Evolutionary conservation across 345 rosid genomes (phyloP).

Genomic region (Anastatica hierochuntica): DNA sequence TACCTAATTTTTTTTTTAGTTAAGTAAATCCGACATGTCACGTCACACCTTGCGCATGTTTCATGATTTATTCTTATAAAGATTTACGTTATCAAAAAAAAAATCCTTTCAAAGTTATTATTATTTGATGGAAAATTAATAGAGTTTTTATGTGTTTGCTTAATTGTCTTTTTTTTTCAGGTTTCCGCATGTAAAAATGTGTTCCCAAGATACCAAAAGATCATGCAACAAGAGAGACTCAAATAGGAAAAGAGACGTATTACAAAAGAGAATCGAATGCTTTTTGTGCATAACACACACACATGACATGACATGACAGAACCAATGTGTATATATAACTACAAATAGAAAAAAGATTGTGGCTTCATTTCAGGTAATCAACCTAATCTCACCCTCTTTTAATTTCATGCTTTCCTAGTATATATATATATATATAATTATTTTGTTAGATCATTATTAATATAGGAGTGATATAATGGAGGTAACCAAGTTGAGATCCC

Average conservation of each 20-base stretch:
- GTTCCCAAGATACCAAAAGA: slow-evolving; percentile 67
- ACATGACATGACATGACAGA: neutral
- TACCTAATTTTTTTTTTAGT: slow-evolving; percentile 10
- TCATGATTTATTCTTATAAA: slow-evolving; percentile 14
- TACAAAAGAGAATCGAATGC: neutral
- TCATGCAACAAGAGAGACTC: slow-evolving; percentile 42
- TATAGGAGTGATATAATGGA: neutral
- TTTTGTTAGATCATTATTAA: too few relatives aligned
- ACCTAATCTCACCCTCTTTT: slow-evolving; percentile 8
- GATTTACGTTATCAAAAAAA: neutral
- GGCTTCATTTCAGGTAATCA: slow-evolving; percentile 43
- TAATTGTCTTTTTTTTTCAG: slow-evolving; percentile 35
- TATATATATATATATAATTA: neutral
- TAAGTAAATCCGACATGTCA: slow-evolving; percentile 11
- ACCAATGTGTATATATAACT: slow-evolving; percentile 10
- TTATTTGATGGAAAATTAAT: neutral
- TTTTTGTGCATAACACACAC: slow-evolving; percentile 15
- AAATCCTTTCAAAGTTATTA: neutral
- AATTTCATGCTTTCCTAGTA: neutral
- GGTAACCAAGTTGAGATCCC: neutral
- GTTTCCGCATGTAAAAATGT: slow-evolving; percentile 79
- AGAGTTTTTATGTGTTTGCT: neutral
- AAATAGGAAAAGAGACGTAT: slow-evolving; percentile 28
- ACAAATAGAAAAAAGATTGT: too few relatives aligned
- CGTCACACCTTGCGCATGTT: slow-evolving; percentile 29